phyloP scores from a whole-genome alignment of 345 rosid genomes.

The Boechera stricta region DNA sequence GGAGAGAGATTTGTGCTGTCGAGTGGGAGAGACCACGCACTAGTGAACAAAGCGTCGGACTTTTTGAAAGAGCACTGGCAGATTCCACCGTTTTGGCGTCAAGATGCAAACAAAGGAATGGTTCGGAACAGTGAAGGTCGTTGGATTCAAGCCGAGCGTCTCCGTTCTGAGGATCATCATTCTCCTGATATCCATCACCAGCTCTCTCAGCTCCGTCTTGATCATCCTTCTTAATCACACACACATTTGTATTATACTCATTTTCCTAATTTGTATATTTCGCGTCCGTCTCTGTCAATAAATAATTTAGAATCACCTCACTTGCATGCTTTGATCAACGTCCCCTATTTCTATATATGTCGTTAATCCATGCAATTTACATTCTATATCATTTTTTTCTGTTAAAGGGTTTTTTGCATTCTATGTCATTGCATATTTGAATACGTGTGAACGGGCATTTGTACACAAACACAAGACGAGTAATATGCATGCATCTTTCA shows the following conservation, averaged over 20 bases:
- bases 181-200: slow-evolving; percentile 57
- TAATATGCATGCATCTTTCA: not conserved
- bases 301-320: not conserved
- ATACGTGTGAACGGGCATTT: not conserved
- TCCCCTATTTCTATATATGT: not conserved
- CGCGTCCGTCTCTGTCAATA: not conserved
- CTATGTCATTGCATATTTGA: not conserved
- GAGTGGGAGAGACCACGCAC: slow-evolving; percentile 74
- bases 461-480: slow-evolving; percentile 3
- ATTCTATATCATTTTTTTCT: too few species aligned
- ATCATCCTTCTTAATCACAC: slow-evolving; percentile 20
- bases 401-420: not conserved
- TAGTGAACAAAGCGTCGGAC: slow-evolving; percentile 82
- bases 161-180: slow-evolving; percentile 73
- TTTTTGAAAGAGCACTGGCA: slow-evolving; percentile 73
- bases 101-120: slow-evolving; percentile 81
- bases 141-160: slow-evolving; percentile 80
- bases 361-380: too few species aligned
- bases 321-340: not conserved
- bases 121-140: slow-evolving; percentile 67
- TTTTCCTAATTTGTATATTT: slow-evolving; percentile 14
- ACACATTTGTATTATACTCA: not conserved
- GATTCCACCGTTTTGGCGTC: slow-evolving; percentile 89
- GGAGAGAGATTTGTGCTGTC: slow-evolving; percentile 73
- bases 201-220: slow-evolving; percentile 54